Conservation (phyloP, 116 monocot species). For the Dioscorea cayenensis region DNA sequence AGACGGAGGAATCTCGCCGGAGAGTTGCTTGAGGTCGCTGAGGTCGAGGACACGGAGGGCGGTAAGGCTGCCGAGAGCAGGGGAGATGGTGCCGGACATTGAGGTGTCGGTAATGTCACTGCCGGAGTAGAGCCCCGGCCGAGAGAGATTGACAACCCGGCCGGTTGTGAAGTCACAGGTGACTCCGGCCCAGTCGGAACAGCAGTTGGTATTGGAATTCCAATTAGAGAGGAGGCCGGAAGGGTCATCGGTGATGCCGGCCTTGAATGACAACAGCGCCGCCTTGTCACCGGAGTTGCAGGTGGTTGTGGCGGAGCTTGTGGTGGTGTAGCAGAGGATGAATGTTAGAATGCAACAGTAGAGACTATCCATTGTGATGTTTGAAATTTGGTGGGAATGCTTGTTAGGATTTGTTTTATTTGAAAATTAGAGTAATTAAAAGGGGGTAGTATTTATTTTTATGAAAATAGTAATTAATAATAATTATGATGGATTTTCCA, state of each 20-base stretch:
- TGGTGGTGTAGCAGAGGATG: not conserved
- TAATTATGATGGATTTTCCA: too few relatives aligned
- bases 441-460: too few relatives aligned
- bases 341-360: too few relatives aligned
- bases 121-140: slow-evolving; percentile 15
- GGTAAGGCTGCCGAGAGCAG: slow-evolving; percentile 21
- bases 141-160: slow-evolving; percentile 21
- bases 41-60: slow-evolving; percentile 18
- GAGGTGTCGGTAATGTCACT: slow-evolving; percentile 11
- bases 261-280: slow-evolving; percentile 31
- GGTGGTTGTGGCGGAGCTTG: not conserved
- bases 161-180: slow-evolving; percentile 19
- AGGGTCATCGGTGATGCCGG: slow-evolving; percentile 24
- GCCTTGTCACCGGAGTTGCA: slow-evolving; percentile 27
- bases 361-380: too few relatives aligned
- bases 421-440: too few relatives aligned
- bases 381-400: too few relatives aligned
- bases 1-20: slow-evolving; percentile 14
- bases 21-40: slow-evolving; percentile 9
- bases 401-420: too few relatives aligned
- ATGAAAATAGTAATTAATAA: too few relatives aligned
- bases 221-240: slow-evolving; percentile 23
- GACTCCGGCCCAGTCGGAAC: slow-evolving; percentile 31
- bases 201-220: slow-evolving; percentile 23
- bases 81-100: slow-evolving; percentile 30